Evolutionary conservation across 495 filamentous ascomycete genomes (phyloP), one percentile per base, ranked within the genome.

Genomic region (Penicillium daleae): DNA sequence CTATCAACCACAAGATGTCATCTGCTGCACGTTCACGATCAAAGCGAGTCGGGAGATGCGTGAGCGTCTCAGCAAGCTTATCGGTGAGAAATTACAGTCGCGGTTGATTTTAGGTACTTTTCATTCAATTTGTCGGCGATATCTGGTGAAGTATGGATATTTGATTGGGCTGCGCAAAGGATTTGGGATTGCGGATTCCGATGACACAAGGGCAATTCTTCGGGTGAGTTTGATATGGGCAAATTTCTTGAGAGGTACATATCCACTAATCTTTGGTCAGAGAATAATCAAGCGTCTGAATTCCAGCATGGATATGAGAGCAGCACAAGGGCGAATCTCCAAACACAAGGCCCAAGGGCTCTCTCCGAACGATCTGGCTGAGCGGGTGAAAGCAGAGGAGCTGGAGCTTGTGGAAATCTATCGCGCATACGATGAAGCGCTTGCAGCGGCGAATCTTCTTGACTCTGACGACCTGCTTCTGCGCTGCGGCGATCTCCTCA

Each of bases 41-140:
- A 99, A 98, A 74, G 95, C 95, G 4, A 91, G 95, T 19, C 87
- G 90, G 19, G 96, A 99, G 76, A 99, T 99, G 96, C 92, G 92
- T 62, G 86, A 92, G 68, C 85, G 96, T 27, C 88, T 99, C 35
- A 86, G 88, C 0, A 87, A 85, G 61, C 80, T 95, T 13, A 81
- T 98, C 21, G 92, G 92, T 4, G 85, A 91, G 66, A 89, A 87
- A 2, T 74, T 90, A 29, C 92, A 94, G 75, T 87, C 83, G 49
- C 90, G 87, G 65, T 76, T 99, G 59, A 84, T 97, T 42, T 80
- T 99, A 13, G 96, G 96, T 15, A 99, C 96, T 10, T 99, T 99
- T 66, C 96, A 99, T 76, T 96, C 92, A 50, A 92, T 99, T 61
- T 89, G 92, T 63, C 84, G 92, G 33, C 84, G 91, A 57, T 99